phyloP scores from a whole-genome alignment of 257 asterid genomes.

The Solanum ossicruentum region DNA sequence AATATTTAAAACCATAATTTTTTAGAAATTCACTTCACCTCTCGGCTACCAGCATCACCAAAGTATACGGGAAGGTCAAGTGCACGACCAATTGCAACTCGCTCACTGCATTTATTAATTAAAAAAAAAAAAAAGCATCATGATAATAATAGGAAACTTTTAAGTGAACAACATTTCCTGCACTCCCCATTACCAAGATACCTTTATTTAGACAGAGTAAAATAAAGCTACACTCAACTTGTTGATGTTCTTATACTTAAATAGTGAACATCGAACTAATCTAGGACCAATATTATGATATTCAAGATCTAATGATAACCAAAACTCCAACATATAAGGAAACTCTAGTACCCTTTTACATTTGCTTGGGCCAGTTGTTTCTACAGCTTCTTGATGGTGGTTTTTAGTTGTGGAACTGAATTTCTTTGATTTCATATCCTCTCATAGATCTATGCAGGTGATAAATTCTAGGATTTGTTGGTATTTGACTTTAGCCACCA shows the following conservation, averaged over 20 bases:
- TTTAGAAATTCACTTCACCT: constrained; percentile 36
- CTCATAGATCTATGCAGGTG: not conserved
- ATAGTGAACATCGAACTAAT: not conserved
- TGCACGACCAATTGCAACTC: constrained; percentile 91
- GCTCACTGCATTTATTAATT: constrained; percentile 46
- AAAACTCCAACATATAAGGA: not conserved
- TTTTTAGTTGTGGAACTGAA: not conserved
- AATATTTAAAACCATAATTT: not conserved
- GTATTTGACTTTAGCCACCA: not conserved
- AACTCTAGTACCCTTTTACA: not conserved
- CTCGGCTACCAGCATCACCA: constrained; percentile 99
- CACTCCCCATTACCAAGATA: not conserved
- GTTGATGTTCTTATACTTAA: not conserved
- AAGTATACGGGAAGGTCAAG: constrained; percentile 99
- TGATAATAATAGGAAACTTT: not conserved
- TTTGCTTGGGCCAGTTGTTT: not conserved
- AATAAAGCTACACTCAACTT: not conserved
- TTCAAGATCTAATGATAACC: not conserved
- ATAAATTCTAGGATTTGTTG: not conserved
- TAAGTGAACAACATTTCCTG: not conserved
- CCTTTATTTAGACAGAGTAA: not conserved
- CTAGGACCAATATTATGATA: not conserved
- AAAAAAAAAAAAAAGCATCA: not conserved
- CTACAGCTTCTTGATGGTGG: not conserved
- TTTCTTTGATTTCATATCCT: not conserved